Conservation (phyloP, 75 land plant species). For the Chamaecyparis obtusa region DNA sequence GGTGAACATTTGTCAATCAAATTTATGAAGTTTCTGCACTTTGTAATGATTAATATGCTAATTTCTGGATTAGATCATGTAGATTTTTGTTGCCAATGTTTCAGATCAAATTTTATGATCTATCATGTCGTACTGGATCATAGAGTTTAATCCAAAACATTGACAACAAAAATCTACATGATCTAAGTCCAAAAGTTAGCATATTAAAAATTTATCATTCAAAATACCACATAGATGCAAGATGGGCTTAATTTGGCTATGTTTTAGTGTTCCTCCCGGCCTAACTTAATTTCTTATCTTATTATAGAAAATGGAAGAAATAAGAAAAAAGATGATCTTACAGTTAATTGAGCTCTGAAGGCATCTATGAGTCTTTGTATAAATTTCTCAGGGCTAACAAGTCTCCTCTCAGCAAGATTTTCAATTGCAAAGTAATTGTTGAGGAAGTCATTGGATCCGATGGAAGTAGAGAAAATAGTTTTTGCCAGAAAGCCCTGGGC, state of each 20-base stretch:
- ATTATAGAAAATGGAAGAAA: neutral
- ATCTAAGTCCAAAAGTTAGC: no score
- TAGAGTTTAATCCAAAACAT: no score
- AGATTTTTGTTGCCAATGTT: no score
- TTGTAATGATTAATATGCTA: no score
- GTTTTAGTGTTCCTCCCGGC: no score
- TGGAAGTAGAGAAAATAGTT: slow-evolving; percentile 54
- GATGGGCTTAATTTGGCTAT: no score
- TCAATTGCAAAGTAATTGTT: slow-evolving; percentile 68
- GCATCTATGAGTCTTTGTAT: slow-evolving; percentile 30
- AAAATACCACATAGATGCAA: neutral
- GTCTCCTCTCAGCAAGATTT: slow-evolving; percentile 13
- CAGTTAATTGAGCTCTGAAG: slow-evolving; percentile 43
- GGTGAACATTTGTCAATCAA: neutral
- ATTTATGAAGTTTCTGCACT: no score
- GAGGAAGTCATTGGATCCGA: slow-evolving; percentile 92
- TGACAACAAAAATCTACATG: no score
- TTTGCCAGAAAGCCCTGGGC: slow-evolving; percentile 29
- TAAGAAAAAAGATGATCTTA: slow-evolving; percentile 11
- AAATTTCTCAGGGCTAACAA: slow-evolving; percentile 34
- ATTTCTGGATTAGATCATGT: no score
- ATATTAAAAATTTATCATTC: neutral
- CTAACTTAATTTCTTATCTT: no score
- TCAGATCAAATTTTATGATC: no score
- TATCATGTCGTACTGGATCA: no score